Base-by-base conservation (phyloP, 2,329 filamentous ascomycete species). In the Zasmidium citrigriseum region DNA sequence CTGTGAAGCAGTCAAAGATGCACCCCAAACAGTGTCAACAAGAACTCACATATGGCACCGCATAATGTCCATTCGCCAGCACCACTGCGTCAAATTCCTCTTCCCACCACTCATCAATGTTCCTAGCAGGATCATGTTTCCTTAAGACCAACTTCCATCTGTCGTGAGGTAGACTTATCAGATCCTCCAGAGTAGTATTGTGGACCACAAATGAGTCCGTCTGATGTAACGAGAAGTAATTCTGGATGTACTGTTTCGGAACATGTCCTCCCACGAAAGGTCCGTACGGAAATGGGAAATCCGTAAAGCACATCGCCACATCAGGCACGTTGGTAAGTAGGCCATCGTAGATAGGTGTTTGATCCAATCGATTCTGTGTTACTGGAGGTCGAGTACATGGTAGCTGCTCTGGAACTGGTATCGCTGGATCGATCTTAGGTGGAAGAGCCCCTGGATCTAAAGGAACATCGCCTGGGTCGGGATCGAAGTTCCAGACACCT, bases 281-380 rank as follows among this genome's bases (percentile, higher is more conserved):
- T 0, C 82, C 83, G 56, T 84, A 84, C 0, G 82, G 72, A 61
- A 85, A 85, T 0, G 74, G 74, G 1, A 71, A 48, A 57, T 85
- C 83, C 0, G 82, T 84, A 62, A 84, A 83, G 3, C 74, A 77
- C 82, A 84, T 85, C 21, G 81, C 82, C 29, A 84, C 79, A 41
- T 81, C 78, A 0, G 83, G 83, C 0, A 85, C 82, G 50, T 85
- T 85, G 1, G 83, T 85, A 1, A 82, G 84, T 24, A 84, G 68
- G 12, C 75, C 77, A 2, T 76, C 71, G 57, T 85, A 85, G 2
- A 84, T 77, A 0, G 82, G 82, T 1, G 82, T 84, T 54, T 77
- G 68, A 1, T 71, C 62, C 52, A 74, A 84, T 46, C 81, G 70
- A 46, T 83, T 75, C 56, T 80, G 80, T 10, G 67, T 55, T 34